Percentiles rank a stretch among this genome's conserved stretches.
Evolutionary conservation across 129 eudicot genomes (phyloP).

Genomic region (Chrysanthemum seticuspe): DNA sequence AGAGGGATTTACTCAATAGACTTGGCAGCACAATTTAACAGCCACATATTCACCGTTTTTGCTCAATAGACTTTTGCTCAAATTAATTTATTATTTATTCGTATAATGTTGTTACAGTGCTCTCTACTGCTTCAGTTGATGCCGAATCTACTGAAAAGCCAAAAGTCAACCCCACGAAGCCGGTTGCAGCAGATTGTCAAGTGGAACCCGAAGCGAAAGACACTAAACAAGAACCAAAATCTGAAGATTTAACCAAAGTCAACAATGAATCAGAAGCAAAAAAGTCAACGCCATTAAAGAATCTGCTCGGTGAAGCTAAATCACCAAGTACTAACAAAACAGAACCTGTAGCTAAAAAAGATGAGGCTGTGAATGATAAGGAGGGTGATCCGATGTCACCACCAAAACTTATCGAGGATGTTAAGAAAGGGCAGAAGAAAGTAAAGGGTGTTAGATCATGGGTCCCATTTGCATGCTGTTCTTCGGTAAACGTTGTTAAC

Average conservation of each 20-base stretch:
- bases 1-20: no score
- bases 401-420: conserved; percentile 55
- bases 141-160: conserved; percentile 33
- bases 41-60: no score
- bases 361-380: conserved; percentile 35
- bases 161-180: conserved; percentile 32
- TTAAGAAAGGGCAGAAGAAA: conserved; percentile 70
- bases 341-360: conserved; percentile 26
- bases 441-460: conserved; percentile 57
- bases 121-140: conserved; percentile 47
- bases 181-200: conserved; percentile 21
- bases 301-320: conserved; percentile 59
- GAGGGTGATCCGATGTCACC: conserved; percentile 61
- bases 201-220: conserved; percentile 47
- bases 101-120: conserved; percentile 36
- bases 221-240: conserved; percentile 31
- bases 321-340: conserved; percentile 43
- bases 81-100: conserved; percentile 8
- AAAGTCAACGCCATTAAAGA: conserved; percentile 61
- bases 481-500: conserved; percentile 54
- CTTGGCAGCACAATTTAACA: no score
- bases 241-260: conserved; percentile 45
- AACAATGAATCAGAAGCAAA: conserved; percentile 57
- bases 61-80: background rate
- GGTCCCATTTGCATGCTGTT: conserved; percentile 85